phyloP scores from a whole-genome alignment of 371 early-diverging fungal genomes.

The Umbelopsis sp. region DNA sequence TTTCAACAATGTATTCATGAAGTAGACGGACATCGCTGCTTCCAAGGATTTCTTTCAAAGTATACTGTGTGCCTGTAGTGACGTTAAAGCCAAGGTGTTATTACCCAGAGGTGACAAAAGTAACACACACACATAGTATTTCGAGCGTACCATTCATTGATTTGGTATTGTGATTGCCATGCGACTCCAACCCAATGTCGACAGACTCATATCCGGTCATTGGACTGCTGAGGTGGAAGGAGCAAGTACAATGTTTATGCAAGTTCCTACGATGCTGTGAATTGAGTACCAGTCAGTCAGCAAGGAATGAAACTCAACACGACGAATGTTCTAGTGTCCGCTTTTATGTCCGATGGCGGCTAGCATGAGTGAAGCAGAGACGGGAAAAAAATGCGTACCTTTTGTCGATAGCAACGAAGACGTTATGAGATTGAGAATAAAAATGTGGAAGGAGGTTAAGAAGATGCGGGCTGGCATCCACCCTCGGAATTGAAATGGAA shows the following conservation, averaged over 20 bases:
- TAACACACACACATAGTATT: conserved; percentile 1
- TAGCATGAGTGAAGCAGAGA: background rate
- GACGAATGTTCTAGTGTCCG: background rate
- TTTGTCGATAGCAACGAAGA: too few relatives aligned
- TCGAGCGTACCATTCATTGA: conserved; percentile 20
- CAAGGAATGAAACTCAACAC: too few relatives aligned
- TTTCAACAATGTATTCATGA: conserved; percentile 57
- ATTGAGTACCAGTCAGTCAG: too few relatives aligned
- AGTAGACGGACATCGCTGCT: conserved; percentile 56
- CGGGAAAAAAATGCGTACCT: too few relatives aligned
- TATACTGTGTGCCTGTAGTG: conserved; percentile 47
- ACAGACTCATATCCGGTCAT: conserved; percentile 12
- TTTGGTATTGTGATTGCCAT: background rate
- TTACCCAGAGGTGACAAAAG: background rate
- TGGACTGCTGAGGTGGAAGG: background rate
- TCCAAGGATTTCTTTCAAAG: conserved; percentile 47
- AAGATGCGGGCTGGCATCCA: too few relatives aligned
- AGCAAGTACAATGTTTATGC: background rate
- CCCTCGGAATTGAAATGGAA: too few relatives aligned
- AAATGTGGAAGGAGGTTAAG: too few relatives aligned
- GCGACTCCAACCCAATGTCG: background rate
- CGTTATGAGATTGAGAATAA: too few relatives aligned
- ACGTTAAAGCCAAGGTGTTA: background rate
- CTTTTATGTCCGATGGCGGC: background rate
- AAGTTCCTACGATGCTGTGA: too few relatives aligned